phyloP scores from a whole-genome alignment of 306 rosid genomes.

The Quercus dentata region DNA sequence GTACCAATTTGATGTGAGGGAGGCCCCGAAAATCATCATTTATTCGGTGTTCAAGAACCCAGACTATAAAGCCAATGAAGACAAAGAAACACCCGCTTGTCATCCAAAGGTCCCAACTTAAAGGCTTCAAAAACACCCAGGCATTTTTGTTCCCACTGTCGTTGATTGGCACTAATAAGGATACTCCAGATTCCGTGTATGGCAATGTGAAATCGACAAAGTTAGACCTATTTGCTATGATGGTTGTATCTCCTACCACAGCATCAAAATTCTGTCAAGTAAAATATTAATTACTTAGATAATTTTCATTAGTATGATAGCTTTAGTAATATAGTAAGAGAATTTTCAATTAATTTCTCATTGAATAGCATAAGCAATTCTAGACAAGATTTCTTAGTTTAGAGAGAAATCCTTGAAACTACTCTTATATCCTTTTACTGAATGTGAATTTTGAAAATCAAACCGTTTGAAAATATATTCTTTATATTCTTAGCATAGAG shows the following conservation, averaged over 20 bases:
- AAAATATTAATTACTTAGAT: not conserved
- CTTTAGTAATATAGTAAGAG: too few species aligned
- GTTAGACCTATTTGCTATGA: slow-evolving; percentile 42
- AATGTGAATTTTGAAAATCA: too few species aligned
- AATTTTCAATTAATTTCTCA: too few species aligned
- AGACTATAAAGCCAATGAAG: slow-evolving; percentile 56
- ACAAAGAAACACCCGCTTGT: slow-evolving; percentile 39
- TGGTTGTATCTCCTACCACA: slow-evolving; percentile 30
- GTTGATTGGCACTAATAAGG: slow-evolving; percentile 55
- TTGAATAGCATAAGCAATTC: too few species aligned
- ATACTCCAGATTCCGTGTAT: slow-evolving; percentile 55
- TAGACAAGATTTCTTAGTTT: too few species aligned
- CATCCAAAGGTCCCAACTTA: slow-evolving; percentile 49
- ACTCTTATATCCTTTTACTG: too few species aligned
- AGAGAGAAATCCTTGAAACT: too few species aligned
- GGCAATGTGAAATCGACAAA: slow-evolving; percentile 61
- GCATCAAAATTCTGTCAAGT: slow-evolving; percentile 45
- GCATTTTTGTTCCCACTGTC: slow-evolving; percentile 29
- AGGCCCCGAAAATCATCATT: slow-evolving; percentile 60
- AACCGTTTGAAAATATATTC: too few species aligned
- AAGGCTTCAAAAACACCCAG: slow-evolving; percentile 67
- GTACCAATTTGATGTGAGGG: slow-evolving; percentile 53
- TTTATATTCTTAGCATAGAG: too few species aligned
- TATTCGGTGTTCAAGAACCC: slow-evolving; percentile 55
- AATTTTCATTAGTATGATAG: too few species aligned